Evolutionary conservation across 192 early-diverging fungal species (phyloP).

Genomic region (Podila clonocystis): DNA sequence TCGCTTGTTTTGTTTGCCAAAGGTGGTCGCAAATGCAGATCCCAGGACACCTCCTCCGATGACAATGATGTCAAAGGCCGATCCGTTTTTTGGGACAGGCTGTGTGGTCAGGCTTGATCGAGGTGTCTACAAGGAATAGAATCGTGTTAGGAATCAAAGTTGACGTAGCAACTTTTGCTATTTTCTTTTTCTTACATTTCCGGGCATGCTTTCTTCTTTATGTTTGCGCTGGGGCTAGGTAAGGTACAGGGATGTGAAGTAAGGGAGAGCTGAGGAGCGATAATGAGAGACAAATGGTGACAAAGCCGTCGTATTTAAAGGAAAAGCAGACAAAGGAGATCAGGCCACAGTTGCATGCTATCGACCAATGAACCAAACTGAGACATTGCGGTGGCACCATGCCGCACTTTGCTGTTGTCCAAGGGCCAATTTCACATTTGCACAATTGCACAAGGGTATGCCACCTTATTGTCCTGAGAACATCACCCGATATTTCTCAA

Average conservation of each 20-base stretch:
- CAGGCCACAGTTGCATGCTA: too few relatives aligned
- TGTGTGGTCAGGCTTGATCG: not conserved
- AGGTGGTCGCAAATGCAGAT: slow-evolving; percentile 18
- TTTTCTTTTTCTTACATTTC: not conserved
- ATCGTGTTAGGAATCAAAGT: not conserved
- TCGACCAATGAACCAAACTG: too few relatives aligned
- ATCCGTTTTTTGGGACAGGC: slow-evolving; percentile 17
- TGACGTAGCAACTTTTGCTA: not conserved
- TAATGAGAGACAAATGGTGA: too few relatives aligned
- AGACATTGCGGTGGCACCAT: too few relatives aligned
- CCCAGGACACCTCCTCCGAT: slow-evolving; percentile 27
- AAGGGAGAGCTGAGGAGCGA: not conserved
- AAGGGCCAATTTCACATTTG: too few relatives aligned
- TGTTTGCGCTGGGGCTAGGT: not conserved
- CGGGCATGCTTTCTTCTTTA: not conserved
- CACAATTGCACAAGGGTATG: too few relatives aligned
- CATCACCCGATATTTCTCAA: too few relatives aligned
- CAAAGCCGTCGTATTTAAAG: too few relatives aligned
- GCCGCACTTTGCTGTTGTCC: too few relatives aligned
- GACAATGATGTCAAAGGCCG: slow-evolving; percentile 21
- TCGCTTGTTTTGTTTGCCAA: slow-evolving; percentile 27
- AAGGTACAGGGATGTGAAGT: not conserved
- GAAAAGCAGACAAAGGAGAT: too few relatives aligned
- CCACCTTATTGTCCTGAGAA: too few relatives aligned
- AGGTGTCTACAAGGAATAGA: not conserved